Conservation (phyloP, 208 protist genomes). For the Leishmania mexicana region DNA sequence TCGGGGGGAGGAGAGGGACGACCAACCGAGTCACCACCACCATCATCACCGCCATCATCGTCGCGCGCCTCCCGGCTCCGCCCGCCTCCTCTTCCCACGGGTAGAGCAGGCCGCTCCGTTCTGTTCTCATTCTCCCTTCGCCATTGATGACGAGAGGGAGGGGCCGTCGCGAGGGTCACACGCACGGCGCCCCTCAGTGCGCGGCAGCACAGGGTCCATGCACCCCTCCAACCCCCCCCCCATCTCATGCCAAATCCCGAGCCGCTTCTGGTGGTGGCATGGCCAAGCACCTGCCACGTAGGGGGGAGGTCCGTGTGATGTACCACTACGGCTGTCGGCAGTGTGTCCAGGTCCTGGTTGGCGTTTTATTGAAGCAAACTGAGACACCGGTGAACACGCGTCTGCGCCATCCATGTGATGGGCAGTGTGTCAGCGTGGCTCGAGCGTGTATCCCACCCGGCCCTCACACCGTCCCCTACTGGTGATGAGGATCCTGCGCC, state of each 20-base stretch:
- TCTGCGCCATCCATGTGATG: background rate
- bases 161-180: too few species aligned
- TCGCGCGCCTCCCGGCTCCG: too few species aligned
- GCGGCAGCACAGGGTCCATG: too few species aligned
- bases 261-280: too few species aligned
- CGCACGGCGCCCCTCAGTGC: too few species aligned
- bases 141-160: too few species aligned
- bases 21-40: background rate
- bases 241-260: too few species aligned
- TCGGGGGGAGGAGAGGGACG: too few species aligned
- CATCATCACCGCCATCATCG: background rate
- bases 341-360: background rate
- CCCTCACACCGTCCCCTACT: background rate
- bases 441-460: background rate
- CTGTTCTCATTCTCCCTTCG: background rate
- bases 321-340: too few species aligned
- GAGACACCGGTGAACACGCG: background rate
- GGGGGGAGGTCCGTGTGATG: too few species aligned
- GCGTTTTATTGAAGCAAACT: background rate
- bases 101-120: background rate
- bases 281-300: too few species aligned
- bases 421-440: background rate
- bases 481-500: background rate
- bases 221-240: too few species aligned
- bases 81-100: background rate